Evolutionary conservation across 1,284 basidiomycete species (phyloP).

Genomic region (Phaffia rhodozyma): DNA sequence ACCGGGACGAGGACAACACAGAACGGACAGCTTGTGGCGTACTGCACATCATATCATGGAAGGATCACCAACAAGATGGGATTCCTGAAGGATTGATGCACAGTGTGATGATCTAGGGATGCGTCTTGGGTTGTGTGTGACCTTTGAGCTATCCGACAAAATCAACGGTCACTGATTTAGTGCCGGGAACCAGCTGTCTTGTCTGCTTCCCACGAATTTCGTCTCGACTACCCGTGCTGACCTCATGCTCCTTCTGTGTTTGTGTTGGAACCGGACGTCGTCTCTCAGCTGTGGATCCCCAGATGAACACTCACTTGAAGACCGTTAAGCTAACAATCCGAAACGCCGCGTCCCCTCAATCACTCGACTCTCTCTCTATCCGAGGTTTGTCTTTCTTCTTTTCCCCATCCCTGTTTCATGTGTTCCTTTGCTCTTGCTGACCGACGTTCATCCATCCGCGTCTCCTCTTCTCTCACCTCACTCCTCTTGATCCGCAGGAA

Average conservation of each 20-base stretch:
- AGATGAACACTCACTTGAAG: slow-evolving; percentile 96
- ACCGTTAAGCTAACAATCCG: slow-evolving; percentile 90
- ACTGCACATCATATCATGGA: not conserved
- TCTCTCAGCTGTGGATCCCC: slow-evolving; percentile 78
- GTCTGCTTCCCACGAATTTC: not conserved
- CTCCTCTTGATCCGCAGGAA: slow-evolving; percentile 39
- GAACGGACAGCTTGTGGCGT: not conserved
- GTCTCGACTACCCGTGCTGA: not conserved
- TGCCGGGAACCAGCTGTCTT: too few relatives aligned
- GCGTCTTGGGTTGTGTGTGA: not conserved
- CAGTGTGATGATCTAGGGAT: not conserved
- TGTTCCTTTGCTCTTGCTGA: not conserved
- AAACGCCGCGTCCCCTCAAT: slow-evolving; percentile 61
- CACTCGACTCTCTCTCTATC: slow-evolving; percentile 77
- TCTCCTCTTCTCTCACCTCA: not conserved
- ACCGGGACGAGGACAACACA: not conserved
- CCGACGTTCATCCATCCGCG: not conserved
- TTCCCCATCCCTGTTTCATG: not conserved
- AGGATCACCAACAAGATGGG: not conserved
- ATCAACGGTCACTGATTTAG: too few relatives aligned
- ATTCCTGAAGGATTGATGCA: not conserved
- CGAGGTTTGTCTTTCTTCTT: slow-evolving; percentile 34
- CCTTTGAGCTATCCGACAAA: too few relatives aligned
- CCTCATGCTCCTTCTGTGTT: not conserved
- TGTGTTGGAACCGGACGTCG: not conserved